Evolutionary conservation across 106 monocot species (phyloP), one percentile per base, ranked within the genome.

Genomic region (Agapanthus africanus): DNA sequence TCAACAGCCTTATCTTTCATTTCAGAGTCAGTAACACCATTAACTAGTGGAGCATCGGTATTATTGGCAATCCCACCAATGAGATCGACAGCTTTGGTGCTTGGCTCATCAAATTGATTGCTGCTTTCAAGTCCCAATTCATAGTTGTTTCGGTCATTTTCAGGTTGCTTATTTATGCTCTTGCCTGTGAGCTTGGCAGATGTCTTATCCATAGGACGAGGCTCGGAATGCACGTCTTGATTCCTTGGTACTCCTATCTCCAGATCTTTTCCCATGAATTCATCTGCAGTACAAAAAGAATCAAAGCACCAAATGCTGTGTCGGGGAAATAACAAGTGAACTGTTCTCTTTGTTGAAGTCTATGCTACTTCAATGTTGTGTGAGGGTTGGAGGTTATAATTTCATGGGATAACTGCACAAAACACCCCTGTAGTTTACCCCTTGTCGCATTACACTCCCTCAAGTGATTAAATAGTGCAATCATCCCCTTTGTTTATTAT

Each of bases 241-340:
- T 75, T 80, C 35, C 61, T 69, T 59, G 71, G 74, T 37, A 76
- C 61, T 42, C 83, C 77, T 51, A 71, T 86, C 67, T 81, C 75
- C 59, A 81, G 73, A 64, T 94, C 74, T 70, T 90, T 88, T 21
- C 79, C 81, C 67, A 76, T 76, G 77, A 69, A 59, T 18, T 84
- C 73, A 78, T 86, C 91, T 88, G 75, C 19, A 59, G 33, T 7
- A 69, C n/a, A 57, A 59, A 40, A 51, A 59, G 4, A 34, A 79
- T n/a, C 27, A 40, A 23, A 54, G 59, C 37, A 46, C 27, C 49
- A 54, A 70, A 40, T 39, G 63, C 15, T 70, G 50, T 51, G 33
- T 21, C 22, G 28, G 30, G 34, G 11, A 14, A 5, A 61, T 21
- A 11, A 37, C n/a, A 66, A 31, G 66, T 42, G 6, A 25, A 66